Percentiles rank a stretch among this genome's conserved stretches.
Evolutionary conservation across 1,284 basidiomycete genomes (phyloP).

Genomic region (Fomitiporia mediterranea): DNA sequence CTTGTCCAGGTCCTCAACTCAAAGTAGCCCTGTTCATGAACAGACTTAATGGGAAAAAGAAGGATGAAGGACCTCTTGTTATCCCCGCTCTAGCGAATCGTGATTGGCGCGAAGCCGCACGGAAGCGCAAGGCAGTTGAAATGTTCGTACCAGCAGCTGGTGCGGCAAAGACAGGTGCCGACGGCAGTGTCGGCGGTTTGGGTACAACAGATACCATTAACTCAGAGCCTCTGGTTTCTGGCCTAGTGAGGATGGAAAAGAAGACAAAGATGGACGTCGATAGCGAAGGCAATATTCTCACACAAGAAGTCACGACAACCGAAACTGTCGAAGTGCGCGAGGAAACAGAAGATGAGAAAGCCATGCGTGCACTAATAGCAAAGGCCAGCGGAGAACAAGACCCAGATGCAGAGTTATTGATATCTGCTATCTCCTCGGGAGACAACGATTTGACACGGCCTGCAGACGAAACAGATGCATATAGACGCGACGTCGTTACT

Average conservation of each 20-base stretch:
- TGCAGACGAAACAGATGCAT: slow-evolving; percentile 73
- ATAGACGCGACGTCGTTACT: slow-evolving; percentile 72
- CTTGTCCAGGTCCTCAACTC: slow-evolving; percentile 48
- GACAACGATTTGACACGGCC: slow-evolving; percentile 29
- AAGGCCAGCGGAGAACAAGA: slow-evolving; percentile 37
- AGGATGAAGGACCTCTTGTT: slow-evolving; percentile 63
- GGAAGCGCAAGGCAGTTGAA: slow-evolving; percentile 43
- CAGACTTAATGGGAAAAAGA: slow-evolving; percentile 43
- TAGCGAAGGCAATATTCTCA: neutral
- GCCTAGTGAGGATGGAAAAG: slow-evolving; percentile 47
- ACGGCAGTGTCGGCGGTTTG: slow-evolving; percentile 76
- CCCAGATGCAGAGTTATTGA: slow-evolving; percentile 37
- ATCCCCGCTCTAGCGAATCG: slow-evolving; percentile 81
- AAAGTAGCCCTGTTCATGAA: slow-evolving; percentile 42
- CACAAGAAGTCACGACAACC: slow-evolving; percentile 9
- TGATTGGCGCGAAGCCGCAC: slow-evolving; percentile 81
- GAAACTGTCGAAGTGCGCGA: slow-evolving; percentile 31
- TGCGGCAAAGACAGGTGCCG: slow-evolving; percentile 57
- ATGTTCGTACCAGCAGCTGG: slow-evolving; percentile 68
- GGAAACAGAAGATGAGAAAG: slow-evolving; percentile 67
- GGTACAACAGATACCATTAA: slow-evolving; percentile 68
- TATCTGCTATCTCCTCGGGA: slow-evolving; percentile 50
- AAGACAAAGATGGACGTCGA: slow-evolving; percentile 26
- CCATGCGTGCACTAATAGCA: slow-evolving; percentile 68
- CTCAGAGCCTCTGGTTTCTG: slow-evolving; percentile 58